Evolutionary conservation across 495 filamentous ascomycete genomes (phyloP), one percentile per base, ranked within the genome.

Genomic region (Annulohypoxylon stygium): DNA sequence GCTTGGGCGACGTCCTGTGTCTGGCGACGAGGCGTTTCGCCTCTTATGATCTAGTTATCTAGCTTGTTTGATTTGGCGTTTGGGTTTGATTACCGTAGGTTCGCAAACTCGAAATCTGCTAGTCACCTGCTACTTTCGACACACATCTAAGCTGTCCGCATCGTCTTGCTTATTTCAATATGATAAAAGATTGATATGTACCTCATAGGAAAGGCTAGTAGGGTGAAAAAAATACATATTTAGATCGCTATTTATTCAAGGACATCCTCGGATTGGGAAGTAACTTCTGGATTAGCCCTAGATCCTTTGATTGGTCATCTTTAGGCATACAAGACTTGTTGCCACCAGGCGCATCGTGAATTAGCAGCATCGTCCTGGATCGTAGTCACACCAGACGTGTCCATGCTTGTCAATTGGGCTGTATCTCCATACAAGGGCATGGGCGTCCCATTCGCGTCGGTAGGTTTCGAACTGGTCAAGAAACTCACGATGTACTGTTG

Each of bases 401-500:
- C 36, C 37, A 65, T 55, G 8, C 16, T 65, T 18, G 41, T 65
- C 25, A 65, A 11, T 12, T 45, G 48, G 5, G 47, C 18, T 20
- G 20, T 4, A 7, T 8, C 4, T 18, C 62, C 47, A 18, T 65
- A 55, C 8, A 43, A 5, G 50, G 62, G 62, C 1, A 65, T 43
- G 43, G n/a, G 1, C n/a, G 23, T 33, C 1, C 62, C 62, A 12
- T 57, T 18, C 14, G 18, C 48, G 33, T 41, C 36, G 2, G 36
- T 45, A 9, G 62, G 50, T 14, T 33, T 23, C 12, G 62, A 57
- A 50, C 57, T 65, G 36, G 45, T 55, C 23, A 65, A 34, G 20
- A 54, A 65, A 37, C 50, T 58, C 37, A 58, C 63, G 37, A 66
- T 66, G 37, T 58, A 66, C 23, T 66, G 63, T 26, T 66, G 63